Base-by-base conservation (phyloP, 2,329 filamentous ascomycete genomes). In the Arthrobotrys iridis region DNA sequence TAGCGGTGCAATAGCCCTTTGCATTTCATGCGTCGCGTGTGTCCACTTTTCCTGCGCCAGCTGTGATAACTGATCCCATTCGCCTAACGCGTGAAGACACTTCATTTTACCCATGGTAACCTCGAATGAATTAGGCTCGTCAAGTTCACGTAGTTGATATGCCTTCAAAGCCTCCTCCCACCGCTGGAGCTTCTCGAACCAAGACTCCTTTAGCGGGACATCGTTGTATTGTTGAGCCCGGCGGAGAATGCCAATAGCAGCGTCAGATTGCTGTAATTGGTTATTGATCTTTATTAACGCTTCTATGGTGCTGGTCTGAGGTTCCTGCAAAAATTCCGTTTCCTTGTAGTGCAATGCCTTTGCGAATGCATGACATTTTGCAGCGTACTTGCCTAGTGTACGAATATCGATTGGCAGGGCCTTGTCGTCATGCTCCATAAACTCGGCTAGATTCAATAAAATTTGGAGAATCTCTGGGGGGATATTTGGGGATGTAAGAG, bases 61-160 rank as follows among this genome's bases (percentile, higher is more conserved):
- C 55, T 89, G 89, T 0, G 94, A 96, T 13, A 99, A 86, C 2
- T 93, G 89, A 78, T 98, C 96, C 95, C 95, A 99, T 82, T 99
- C 95, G 76, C 95, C 95, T 35, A 99, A 86, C 6, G 95, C 96
- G 81, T 99, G 95, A 77, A 98, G 84, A 86, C 95, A 99, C 52
- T 95, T 90, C 95, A 99, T 99, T 83, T 99, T 99, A 78, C 95
- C 95, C 93, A 99, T 98, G 33, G 96, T 93, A 63, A 99, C 93
- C 74, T 98, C 95, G 75, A 99, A 93, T 0, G 93, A 93, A 37
- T 85, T 84, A 8, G 86, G 85, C 76, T 90, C 88, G 28, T 88
- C 87, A 28, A 92, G 86, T 78, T 93, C 89, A 46, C 94, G 91
- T 80, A 92, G 90, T 79, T 95, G 92, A 81, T 98, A 98, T 52